phyloP scores from a whole-genome alignment of 2,329 filamentous ascomycete species.

The Penicillium corylophilum region DNA sequence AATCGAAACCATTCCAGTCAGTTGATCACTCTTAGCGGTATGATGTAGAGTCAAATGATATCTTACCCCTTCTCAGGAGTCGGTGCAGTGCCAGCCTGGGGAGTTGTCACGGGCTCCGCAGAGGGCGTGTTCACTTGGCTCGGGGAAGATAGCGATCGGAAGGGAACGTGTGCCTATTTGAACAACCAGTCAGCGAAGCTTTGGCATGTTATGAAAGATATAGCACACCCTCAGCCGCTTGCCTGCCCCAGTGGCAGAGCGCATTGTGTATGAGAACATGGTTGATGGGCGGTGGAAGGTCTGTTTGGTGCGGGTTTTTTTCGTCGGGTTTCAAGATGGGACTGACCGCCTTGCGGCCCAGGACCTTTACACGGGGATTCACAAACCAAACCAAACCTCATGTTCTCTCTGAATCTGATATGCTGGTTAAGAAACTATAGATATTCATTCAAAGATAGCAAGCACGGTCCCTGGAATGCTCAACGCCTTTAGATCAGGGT shows the following conservation, averaged over 20 bases:
- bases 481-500: too few relatives aligned
- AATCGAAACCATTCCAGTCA: constrained; percentile 7
- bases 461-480: too few relatives aligned
- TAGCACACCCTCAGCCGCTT: constrained; percentile 24
- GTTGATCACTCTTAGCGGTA: not conserved
- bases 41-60: not conserved
- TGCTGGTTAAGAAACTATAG: too few relatives aligned
- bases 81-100: constrained; percentile 6
- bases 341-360: constrained; percentile 14
- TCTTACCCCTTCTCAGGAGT: constrained; percentile 14
- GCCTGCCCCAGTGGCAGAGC: constrained; percentile 21
- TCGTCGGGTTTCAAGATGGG: constrained; percentile 10
- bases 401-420: not conserved
- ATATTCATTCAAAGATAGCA: too few relatives aligned
- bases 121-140: constrained; percentile 17
- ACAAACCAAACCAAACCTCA: constrained; percentile 1
- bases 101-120: constrained; percentile 11
- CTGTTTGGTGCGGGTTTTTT: constrained; percentile 23
- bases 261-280: constrained; percentile 27
- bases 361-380: not conserved
- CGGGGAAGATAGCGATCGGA: constrained; percentile 23
- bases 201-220: not conserved
- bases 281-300: constrained; percentile 9
- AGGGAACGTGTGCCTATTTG: constrained; percentile 16
- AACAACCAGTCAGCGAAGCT: not conserved